These are phyloP conservation scores for Rhizopogon rudus DNA, from an alignment of 768 basidiomycete species.

Conservation along the genomic window DNA sequence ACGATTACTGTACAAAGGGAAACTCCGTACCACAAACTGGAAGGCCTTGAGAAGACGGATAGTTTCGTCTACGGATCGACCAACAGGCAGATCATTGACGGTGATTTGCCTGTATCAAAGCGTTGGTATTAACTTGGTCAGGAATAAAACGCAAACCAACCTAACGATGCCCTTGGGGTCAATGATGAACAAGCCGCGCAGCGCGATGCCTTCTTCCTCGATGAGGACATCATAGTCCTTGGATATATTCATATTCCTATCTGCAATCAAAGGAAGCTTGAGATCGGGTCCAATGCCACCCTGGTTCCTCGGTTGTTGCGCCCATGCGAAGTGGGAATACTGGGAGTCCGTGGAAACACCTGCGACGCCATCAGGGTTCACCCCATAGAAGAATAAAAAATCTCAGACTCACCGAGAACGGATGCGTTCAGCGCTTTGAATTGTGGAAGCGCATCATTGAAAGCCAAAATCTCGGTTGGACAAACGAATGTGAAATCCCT, in stretches of 20 bases:
- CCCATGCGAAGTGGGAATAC: slow-evolving; percentile 86
- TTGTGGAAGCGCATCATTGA: slow-evolving; percentile 78
- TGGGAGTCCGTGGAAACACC: slow-evolving; percentile 88
- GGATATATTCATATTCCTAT: slow-evolving; percentile 73
- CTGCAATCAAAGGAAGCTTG: slow-evolving; percentile 78
- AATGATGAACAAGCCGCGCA: slow-evolving; percentile 84
- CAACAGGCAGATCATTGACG: slow-evolving; percentile 90
- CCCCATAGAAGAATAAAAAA: background rate
- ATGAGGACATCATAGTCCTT: slow-evolving; percentile 86
- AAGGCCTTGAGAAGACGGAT: slow-evolving; percentile 88
- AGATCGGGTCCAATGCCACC: slow-evolving; percentile 90
- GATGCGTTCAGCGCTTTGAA: slow-evolving; percentile 71
- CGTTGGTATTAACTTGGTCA: background rate
- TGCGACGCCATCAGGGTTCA: slow-evolving; percentile 19
- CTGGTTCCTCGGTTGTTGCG: slow-evolving; percentile 72
- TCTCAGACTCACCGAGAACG: slow-evolving; percentile 58
- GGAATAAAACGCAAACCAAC: slow-evolving; percentile 22
- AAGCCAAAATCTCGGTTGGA: slow-evolving; percentile 94
- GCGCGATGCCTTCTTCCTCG: slow-evolving; percentile 83
- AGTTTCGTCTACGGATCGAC: slow-evolving; percentile 94
- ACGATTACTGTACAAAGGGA: background rate
- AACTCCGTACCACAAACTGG: slow-evolving; percentile 68
- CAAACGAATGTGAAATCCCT: slow-evolving; percentile 90
- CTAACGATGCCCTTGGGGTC: slow-evolving; percentile 78
- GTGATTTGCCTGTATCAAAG: slow-evolving; percentile 62